Conservation (phyloP, 148 eudicot species). For the Diospyros kaki region DNA sequence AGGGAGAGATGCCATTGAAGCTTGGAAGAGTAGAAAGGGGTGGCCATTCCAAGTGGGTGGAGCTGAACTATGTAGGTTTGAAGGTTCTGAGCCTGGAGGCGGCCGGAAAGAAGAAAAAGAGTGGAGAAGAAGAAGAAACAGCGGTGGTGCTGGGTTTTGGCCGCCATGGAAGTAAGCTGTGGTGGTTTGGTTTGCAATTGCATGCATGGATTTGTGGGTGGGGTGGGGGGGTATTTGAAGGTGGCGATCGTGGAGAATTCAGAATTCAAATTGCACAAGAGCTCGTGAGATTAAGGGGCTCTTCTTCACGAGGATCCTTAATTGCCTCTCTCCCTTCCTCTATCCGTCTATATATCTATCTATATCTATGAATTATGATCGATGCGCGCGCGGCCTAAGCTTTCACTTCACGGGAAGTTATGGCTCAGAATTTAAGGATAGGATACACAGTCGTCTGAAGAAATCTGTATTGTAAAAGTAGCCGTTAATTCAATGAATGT, state of each 20-base stretch:
- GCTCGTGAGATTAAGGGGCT: slow-evolving; percentile 21
- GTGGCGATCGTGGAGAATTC: slow-evolving; percentile 11
- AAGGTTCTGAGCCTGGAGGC: slow-evolving; percentile 31
- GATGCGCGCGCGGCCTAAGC: too few relatives aligned
- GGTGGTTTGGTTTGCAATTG: too few relatives aligned
- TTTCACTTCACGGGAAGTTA: too few relatives aligned
- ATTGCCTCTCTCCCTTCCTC: neutral
- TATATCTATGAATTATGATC: too few relatives aligned
- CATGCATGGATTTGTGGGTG: too few relatives aligned
- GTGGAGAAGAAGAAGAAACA: slow-evolving; percentile 5
- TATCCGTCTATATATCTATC: too few relatives aligned
- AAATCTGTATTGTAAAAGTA: too few relatives aligned
- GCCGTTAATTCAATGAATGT: too few relatives aligned
- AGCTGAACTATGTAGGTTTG: slow-evolving; percentile 78
- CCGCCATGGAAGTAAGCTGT: slow-evolving; percentile 22
- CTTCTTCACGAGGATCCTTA: slow-evolving; percentile 78
- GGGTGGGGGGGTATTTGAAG: slow-evolving; percentile 48
- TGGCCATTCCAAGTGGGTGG: slow-evolving; percentile 46
- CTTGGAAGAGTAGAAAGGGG: slow-evolving; percentile 41
- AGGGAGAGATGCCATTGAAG: slow-evolving; percentile 65
- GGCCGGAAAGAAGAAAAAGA: slow-evolving; percentile 2
- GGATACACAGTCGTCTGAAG: too few relatives aligned
- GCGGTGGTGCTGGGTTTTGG: neutral
- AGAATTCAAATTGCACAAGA: slow-evolving; percentile 13
- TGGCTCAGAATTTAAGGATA: too few relatives aligned